phyloP scores from a whole-genome alignment of 2,329 filamentous ascomycete species.

The Neopestalotiopsis clavispora region DNA sequence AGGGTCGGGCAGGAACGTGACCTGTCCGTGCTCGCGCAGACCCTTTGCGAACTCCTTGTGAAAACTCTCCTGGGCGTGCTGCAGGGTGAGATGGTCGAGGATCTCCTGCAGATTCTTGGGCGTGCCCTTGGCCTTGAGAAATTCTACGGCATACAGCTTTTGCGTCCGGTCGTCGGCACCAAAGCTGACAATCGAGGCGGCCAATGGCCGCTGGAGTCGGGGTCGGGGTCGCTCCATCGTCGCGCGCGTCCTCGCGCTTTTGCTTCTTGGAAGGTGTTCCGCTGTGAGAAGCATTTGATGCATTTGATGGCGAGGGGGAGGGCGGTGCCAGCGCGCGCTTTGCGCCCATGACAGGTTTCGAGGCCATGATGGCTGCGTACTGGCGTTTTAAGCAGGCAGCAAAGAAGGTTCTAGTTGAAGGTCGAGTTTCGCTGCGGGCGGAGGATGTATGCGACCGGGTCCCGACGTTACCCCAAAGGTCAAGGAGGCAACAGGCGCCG shows the following conservation, averaged over 20 bases:
- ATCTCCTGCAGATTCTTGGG: constrained; percentile 77
- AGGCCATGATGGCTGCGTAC: background rate
- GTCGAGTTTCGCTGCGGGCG: background rate
- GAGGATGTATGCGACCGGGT: background rate
- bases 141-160: constrained; percentile 84
- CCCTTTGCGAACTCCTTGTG: constrained; percentile 70
- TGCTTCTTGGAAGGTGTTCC: constrained; percentile 71
- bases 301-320: constrained; percentile 66
- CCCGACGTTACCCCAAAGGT: background rate
- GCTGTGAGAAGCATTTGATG: constrained; percentile 48
- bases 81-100: constrained; percentile 78
- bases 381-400: background rate
- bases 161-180: constrained; percentile 85
- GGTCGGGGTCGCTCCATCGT: constrained; percentile 27
- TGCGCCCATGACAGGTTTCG: constrained; percentile 37
- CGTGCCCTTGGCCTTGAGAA: constrained; percentile 73
- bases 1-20: constrained; percentile 60
- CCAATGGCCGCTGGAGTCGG: constrained; percentile 42
- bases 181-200: constrained; percentile 67
- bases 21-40: constrained; percentile 67
- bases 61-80: constrained; percentile 62
- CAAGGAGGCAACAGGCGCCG: background rate
- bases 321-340: constrained; percentile 58
- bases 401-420: background rate
- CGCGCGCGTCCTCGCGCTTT: constrained; percentile 53